Evolutionary conservation across 1,284 basidiomycete species (phyloP), one percentile per base, ranked within the genome.

Genomic region (Moesziomyces parantarcticus): DNA sequence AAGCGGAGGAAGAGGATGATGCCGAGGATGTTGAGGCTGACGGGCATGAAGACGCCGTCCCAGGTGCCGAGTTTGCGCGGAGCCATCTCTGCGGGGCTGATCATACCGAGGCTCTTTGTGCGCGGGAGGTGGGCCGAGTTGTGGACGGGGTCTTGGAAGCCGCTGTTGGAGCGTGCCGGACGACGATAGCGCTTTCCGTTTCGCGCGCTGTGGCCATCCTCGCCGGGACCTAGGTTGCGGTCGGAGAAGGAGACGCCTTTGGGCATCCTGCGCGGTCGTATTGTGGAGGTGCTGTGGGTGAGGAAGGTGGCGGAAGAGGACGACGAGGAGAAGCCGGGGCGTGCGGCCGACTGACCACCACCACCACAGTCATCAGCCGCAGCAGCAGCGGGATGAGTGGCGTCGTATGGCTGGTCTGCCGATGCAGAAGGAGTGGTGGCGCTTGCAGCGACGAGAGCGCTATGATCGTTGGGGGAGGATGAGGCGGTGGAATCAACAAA

Each of bases 1-100:
- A 83, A 83, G 46, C 82, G 79, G 36, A 83, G 58, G 48, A 83
- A 83, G 57, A 83, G 68, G 40, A 83, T 83, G 63, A 83, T 82
- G 41, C 82, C 81, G 29, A 83, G 62, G 47, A 83, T 82, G 66
- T 82, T 83, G 44, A 83, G 76, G 58, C 78, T 79, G 66, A 82
- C 80, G 14, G 81, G 81, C 70, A 83, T 76, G 34, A 83, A 83
- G 32, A 83, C 81, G 40, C 81, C 81, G 42, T 82, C 79, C 77
- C 79, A 83, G 11, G 81, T 83, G 6, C 81, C 81, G 4, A 83
- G 75, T 61, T 83, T 83, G 23, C 80, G 72, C 21, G 80, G 75
- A 2, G 71, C 65, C 46, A 72, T 68, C 53, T 77, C 75, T 25
- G 66, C 59, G 13, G 66, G 63, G 42, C 59, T 65, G 58, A 78